A percentile compares a stretch with the other conserved stretches of the same genome.
Conservation (phyloP, 352 stramenopile species). For the Phytopythium aichiense region DNA sequence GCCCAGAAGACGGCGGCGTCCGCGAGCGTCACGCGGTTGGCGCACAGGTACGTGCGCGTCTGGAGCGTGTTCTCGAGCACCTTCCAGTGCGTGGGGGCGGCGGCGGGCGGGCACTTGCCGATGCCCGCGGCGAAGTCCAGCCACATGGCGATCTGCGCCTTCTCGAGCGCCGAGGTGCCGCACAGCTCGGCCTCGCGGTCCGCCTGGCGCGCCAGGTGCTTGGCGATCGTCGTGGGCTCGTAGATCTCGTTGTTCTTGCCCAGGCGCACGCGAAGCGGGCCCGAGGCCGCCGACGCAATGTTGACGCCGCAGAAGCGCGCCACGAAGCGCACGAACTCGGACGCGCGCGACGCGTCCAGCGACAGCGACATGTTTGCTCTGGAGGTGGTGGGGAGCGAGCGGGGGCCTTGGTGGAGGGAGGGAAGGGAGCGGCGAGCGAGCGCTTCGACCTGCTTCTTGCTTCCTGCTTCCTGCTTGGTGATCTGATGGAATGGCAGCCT, state of each 20-base stretch:
- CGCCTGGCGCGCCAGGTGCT: conserved; percentile 66
- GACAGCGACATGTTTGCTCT: conserved; percentile 60
- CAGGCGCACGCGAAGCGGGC: conserved; percentile 69
- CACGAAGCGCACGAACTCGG: conserved; percentile 78
- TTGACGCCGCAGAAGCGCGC: conserved; percentile 78
- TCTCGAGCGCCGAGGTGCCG: conserved; percentile 56
- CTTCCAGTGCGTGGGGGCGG: conserved; percentile 47
- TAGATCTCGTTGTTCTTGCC: conserved; percentile 70
- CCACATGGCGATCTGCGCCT: conserved; percentile 76
- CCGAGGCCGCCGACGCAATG: conserved; percentile 64
- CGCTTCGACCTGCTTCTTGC: not conserved
- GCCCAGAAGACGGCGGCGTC: conserved; percentile 77
- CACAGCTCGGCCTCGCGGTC: conserved; percentile 71
- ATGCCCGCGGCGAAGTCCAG: conserved; percentile 58
- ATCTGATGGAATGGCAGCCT: not conserved
- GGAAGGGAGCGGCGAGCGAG: not conserved
- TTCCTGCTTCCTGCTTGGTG: not conserved
- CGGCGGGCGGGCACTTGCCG: conserved; percentile 29
- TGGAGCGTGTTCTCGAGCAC: conserved; percentile 54
- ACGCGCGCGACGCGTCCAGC: conserved; percentile 68
- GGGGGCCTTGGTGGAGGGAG: not conserved
- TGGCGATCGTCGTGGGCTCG: conserved; percentile 69
- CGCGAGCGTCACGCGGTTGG: conserved; percentile 69
- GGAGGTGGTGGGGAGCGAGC: not conserved
- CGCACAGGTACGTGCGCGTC: conserved; percentile 62